A percentile compares a stretch with the other conserved stretches of the same genome.
Conservation (phyloP, 192 early-diverging fungal genomes). For the Geranomyces variabilis region DNA sequence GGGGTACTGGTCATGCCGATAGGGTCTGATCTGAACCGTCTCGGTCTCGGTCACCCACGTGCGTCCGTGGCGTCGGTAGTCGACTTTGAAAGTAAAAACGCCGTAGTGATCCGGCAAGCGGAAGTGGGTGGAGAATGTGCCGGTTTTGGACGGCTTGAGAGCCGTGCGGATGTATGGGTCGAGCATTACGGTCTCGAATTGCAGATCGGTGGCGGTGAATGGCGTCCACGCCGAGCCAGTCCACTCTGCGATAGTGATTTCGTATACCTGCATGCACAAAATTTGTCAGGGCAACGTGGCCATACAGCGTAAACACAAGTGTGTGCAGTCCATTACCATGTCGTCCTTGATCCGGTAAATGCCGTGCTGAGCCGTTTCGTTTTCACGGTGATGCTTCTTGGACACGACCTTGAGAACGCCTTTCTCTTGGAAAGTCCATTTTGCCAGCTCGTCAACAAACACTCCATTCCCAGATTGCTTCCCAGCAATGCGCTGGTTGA, state of each 20-base stretch:
- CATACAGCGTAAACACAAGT: too few relatives aligned
- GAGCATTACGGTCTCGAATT: slow-evolving; percentile 94
- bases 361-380: slow-evolving; percentile 66
- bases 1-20: slow-evolving; percentile 94
- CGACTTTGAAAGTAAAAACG: slow-evolving; percentile 94
- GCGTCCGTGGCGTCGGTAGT: slow-evolving; percentile 84
- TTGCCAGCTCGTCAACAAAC: slow-evolving; percentile 73
- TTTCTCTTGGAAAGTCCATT: slow-evolving; percentile 95
- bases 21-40: slow-evolving; percentile 84
- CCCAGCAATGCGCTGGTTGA: neutral
- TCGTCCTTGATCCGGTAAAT: slow-evolving; percentile 94
- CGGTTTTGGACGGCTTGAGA: slow-evolving; percentile 46
- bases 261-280: slow-evolving; percentile 67
- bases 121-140: slow-evolving; percentile 54
- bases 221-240: slow-evolving; percentile 79
- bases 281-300: too few relatives aligned
- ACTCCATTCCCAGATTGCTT: slow-evolving; percentile 65
- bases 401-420: slow-evolving; percentile 76
- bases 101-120: slow-evolving; percentile 93
- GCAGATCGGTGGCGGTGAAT: slow-evolving; percentile 77
- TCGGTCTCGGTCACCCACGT: slow-evolving; percentile 74
- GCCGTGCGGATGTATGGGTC: slow-evolving; percentile 88
- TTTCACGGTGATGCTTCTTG: slow-evolving; percentile 66
- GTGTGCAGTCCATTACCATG: slow-evolving; percentile 60
- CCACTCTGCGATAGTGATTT: slow-evolving; percentile 80